phyloP scores from a whole-genome alignment of 2,329 filamentous ascomycete genomes.

The Cladorrhinum sp. region DNA sequence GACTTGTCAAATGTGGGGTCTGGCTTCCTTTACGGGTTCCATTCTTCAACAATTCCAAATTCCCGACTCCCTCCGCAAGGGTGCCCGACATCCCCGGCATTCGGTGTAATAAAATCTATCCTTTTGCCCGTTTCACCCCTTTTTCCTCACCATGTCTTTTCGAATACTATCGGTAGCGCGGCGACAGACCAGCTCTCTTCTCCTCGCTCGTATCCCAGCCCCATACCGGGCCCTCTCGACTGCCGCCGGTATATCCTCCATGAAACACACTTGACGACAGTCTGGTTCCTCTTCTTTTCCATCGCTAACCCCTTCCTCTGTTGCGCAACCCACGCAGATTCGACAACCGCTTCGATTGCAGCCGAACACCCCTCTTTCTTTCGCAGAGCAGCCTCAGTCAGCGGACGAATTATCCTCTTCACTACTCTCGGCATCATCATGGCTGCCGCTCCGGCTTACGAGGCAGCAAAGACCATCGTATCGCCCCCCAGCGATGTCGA shows the following conservation, averaged over 20 bases:
- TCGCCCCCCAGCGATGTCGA: constrained; percentile 62
- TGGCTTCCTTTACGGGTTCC: not conserved
- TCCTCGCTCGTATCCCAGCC: not conserved
- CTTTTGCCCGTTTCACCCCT: not conserved
- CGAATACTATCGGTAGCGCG: constrained; percentile 18
- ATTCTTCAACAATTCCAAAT: not conserved
- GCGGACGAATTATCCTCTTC: constrained; percentile 48
- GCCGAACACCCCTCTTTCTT: constrained; percentile 37
- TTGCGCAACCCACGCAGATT: constrained; percentile 17
- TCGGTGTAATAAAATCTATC: constrained; percentile 6
- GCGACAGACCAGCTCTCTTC: constrained; percentile 10
- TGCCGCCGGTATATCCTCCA: constrained; percentile 17
- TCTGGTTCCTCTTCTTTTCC: not conserved
- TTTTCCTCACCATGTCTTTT: constrained; percentile 15
- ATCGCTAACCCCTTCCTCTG: not conserved
- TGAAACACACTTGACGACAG: not conserved
- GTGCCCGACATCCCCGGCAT: constrained; percentile 7
- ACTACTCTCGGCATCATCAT: constrained; percentile 54
- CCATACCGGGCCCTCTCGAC: constrained; percentile 20
- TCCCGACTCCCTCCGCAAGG: not conserved
- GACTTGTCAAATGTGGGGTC: not conserved
- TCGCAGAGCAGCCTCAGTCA: constrained; percentile 44
- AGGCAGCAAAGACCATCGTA: constrained; percentile 47
- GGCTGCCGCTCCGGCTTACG: constrained; percentile 50
- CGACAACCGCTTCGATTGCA: constrained; percentile 14